phyloP scores from a whole-genome alignment of 2,329 filamentous ascomycete genomes.

The Diaporthe aspalathi region DNA sequence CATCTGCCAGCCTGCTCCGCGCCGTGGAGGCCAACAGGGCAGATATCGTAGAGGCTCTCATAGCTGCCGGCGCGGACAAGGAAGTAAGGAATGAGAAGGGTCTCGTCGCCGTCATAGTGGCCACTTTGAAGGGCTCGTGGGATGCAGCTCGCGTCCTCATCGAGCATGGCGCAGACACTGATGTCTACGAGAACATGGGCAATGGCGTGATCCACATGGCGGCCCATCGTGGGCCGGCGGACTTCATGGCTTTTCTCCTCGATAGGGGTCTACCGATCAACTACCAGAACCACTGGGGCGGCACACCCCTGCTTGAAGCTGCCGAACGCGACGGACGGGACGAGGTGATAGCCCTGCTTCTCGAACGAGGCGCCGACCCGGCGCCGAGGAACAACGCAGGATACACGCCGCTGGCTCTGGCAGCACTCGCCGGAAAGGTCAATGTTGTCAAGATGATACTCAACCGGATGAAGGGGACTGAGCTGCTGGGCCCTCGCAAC shows the following conservation, averaged over 20 bases:
- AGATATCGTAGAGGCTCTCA: conserved; percentile 1
- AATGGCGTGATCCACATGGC: conserved; percentile 13
- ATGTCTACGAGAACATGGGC: conserved; percentile 18
- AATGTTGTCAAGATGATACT: conserved; percentile 12
- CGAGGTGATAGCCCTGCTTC: background rate
- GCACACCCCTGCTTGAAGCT: background rate
- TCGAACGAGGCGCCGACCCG: background rate
- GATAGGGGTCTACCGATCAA: background rate
- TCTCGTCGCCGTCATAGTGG: background rate
- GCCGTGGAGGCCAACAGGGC: conserved; percentile 15
- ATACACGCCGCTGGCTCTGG: background rate
- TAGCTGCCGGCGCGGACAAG: background rate
- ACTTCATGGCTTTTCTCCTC: background rate
- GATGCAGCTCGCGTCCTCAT: background rate
- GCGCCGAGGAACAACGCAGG: conserved; percentile 3
- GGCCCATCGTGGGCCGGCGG: background rate
- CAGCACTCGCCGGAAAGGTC: background rate
- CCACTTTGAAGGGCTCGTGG: conserved; percentile 1
- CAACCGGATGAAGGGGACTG: background rate
- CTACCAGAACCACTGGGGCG: conserved; percentile 9
- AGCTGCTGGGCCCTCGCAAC: background rate
- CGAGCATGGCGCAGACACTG: background rate
- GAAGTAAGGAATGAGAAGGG: background rate
- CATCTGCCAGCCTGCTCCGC: background rate
- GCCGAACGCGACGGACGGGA: conserved; percentile 2